Conservation (phyloP, 2,329 filamentous ascomycete species). For the Scolecobasidium constrictum region DNA sequence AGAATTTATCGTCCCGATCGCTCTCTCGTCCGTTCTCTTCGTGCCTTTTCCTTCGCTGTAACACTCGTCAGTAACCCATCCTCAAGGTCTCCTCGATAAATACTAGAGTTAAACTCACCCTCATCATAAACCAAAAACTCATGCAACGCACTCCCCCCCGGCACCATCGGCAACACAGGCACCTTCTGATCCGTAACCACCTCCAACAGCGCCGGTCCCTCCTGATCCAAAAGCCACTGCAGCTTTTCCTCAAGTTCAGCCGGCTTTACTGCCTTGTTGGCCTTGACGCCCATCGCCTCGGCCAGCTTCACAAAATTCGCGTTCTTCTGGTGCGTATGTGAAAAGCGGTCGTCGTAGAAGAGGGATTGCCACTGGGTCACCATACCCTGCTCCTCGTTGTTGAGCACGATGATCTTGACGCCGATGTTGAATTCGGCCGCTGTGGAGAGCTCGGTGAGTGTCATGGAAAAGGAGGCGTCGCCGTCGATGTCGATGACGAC, state of each 20-base stretch:
- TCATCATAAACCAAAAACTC: slow-evolving; percentile 87
- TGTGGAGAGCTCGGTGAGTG: slow-evolving; percentile 85
- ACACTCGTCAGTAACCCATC: slow-evolving; percentile 5
- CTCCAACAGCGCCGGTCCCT: slow-evolving; percentile 89
- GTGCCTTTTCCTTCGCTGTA: slow-evolving; percentile 26
- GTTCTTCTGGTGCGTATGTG: slow-evolving; percentile 89
- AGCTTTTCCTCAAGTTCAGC: slow-evolving; percentile 68
- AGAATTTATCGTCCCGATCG: slow-evolving; percentile 22
- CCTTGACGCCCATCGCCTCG: slow-evolving; percentile 81
- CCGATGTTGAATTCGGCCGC: slow-evolving; percentile 94
- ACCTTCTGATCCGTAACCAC: slow-evolving; percentile 83
- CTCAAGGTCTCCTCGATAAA: neutral
- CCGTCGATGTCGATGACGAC: slow-evolving; percentile 94
- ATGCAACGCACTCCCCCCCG: slow-evolving; percentile 73
- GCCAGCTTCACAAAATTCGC: slow-evolving; percentile 92
- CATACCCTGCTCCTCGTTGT: slow-evolving; percentile 98
- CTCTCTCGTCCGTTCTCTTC: slow-evolving; percentile 24
- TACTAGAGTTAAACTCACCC: slow-evolving; percentile 38
- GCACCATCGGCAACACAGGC: slow-evolving; percentile 96
- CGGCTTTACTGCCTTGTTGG: slow-evolving; percentile 59
- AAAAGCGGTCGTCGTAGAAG: slow-evolving; percentile 89
- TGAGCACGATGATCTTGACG: slow-evolving; percentile 86
- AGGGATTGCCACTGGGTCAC: slow-evolving; percentile 97
- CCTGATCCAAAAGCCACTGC: slow-evolving; percentile 72
- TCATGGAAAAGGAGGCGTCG: slow-evolving; percentile 99